Conservation (phyloP, 768 basidiomycete genomes). For the Trametes sanguinea region DNA sequence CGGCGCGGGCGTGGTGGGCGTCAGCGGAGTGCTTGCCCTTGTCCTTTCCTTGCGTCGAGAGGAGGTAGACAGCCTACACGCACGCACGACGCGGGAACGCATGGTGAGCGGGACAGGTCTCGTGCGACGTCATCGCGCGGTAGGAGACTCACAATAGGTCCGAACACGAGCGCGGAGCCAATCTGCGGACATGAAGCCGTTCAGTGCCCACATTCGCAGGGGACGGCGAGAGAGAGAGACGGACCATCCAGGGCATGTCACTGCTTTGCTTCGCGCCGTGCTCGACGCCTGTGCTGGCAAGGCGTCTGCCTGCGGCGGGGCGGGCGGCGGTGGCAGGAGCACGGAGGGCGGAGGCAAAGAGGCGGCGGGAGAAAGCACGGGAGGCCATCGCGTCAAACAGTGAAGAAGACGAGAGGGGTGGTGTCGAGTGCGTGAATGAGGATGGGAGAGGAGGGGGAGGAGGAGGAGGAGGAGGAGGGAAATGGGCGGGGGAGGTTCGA, state of each 20-base stretch:
- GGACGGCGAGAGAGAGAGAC: neutral
- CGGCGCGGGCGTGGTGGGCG: slow-evolving; percentile 6
- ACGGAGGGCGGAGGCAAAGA: slow-evolving; percentile 20
- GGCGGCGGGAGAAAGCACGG: slow-evolving; percentile 24
- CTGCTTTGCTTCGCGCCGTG: slow-evolving; percentile 24
- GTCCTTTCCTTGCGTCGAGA: slow-evolving; percentile 11
- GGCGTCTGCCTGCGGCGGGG: slow-evolving; percentile 17
- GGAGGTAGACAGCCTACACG: slow-evolving; percentile 16
- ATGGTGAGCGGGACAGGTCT: neutral
- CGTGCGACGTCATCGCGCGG: slow-evolving; percentile 2
- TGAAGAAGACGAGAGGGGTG: slow-evolving; percentile 17
- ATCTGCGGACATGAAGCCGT: slow-evolving; percentile 16
- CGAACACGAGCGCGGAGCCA: slow-evolving; percentile 30
- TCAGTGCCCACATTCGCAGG: no score
- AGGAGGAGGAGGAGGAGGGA: neutral
- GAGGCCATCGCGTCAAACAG: slow-evolving; percentile 28
- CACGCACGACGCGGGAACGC: neutral
- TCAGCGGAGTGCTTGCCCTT: slow-evolving; percentile 17
- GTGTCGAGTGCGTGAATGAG: neutral
- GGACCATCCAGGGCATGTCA: slow-evolving; percentile 30
- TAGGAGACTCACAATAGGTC: slow-evolving; percentile 23
- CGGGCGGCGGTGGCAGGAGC: slow-evolving; percentile 20
- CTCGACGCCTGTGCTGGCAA: slow-evolving; percentile 25
- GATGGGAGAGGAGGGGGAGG: neutral
- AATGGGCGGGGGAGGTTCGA: neutral